These are phyloP conservation scores for Graphilbum ipis-grandicollis DNA, from an alignment of 2,329 filamentous ascomycete genomes.

Conservation along the genomic window DNA sequence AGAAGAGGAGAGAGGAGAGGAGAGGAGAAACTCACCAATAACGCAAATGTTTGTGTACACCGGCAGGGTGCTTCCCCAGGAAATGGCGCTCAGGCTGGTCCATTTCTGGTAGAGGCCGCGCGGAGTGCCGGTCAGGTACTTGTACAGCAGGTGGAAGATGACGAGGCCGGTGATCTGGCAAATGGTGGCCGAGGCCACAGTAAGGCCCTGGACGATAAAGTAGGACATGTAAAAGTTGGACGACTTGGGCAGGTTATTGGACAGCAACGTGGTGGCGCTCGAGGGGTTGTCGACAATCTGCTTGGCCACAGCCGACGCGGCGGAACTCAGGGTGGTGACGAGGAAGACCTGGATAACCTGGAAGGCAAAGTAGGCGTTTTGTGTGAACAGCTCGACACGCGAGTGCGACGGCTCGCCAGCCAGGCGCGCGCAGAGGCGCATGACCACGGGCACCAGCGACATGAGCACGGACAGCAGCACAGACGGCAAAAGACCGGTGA, in stretches of 20 bases:
- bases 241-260: constrained; percentile 58
- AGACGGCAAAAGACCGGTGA: constrained; percentile 71
- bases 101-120: constrained; percentile 66
- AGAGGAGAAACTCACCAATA: constrained; percentile 39
- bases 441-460: constrained; percentile 67
- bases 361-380: constrained; percentile 83
- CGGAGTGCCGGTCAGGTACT: constrained; percentile 58
- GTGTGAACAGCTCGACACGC: constrained; percentile 71
- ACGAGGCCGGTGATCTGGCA: constrained; percentile 57
- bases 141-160: constrained; percentile 57
- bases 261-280: constrained; percentile 45
- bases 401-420: constrained; percentile 67
- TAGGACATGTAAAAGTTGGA: constrained; percentile 95
- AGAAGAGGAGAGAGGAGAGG: not conserved
- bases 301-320: constrained; percentile 52
- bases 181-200: constrained; percentile 56
- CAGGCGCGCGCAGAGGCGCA: constrained; percentile 65
- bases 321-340: constrained; percentile 63
- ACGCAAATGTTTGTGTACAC: constrained; percentile 67
- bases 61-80: constrained; percentile 72
- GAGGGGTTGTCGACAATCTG: constrained; percentile 46
- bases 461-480: constrained; percentile 69
- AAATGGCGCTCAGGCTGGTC: constrained; percentile 53
- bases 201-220: constrained; percentile 81
- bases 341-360: constrained; percentile 79